A percentile compares a stretch with the other conserved stretches of the same genome.
Conservation (phyloP, 176 grass and related monocot species). For the Bonia amplexicaulis region DNA sequence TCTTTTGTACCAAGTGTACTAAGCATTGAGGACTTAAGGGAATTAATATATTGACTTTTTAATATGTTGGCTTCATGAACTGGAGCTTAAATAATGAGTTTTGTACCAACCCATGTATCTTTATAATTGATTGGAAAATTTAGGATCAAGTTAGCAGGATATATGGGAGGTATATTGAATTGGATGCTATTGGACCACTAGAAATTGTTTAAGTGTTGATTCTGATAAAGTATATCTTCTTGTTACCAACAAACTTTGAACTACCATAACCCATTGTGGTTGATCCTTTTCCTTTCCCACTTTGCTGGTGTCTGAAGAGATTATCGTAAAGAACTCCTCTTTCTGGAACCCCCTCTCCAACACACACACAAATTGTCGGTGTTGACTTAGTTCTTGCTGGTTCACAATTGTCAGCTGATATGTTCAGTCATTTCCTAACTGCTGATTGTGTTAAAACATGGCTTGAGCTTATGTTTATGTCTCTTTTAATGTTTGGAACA, state of each 20-base stretch:
- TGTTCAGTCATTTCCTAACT: background rate
- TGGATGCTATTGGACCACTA: background rate
- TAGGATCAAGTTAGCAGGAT: background rate
- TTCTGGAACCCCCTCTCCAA: background rate
- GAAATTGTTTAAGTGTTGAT: background rate
- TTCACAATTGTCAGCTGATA: background rate
- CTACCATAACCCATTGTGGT: background rate
- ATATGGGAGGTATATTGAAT: background rate
- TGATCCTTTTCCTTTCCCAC: background rate
- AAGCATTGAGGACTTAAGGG: background rate
- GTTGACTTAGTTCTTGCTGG: background rate
- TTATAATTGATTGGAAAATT: slow-evolving; percentile 3
- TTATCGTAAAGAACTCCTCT: background rate
- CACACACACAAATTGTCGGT: background rate
- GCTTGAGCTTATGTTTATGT: background rate
- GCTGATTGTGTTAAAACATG: background rate
- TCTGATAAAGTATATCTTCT: background rate
- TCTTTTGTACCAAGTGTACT: background rate
- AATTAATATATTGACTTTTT: background rate
- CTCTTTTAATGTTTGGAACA: slow-evolving; percentile 21
- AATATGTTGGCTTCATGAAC: background rate
- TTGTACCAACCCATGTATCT: background rate
- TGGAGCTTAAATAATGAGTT: background rate
- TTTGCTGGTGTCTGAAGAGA: background rate
- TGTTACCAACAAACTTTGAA: background rate